phyloP scores from a whole-genome alignment of 2,329 filamentous ascomycete species.

The Phaeophleospora eucalypticola region DNA sequence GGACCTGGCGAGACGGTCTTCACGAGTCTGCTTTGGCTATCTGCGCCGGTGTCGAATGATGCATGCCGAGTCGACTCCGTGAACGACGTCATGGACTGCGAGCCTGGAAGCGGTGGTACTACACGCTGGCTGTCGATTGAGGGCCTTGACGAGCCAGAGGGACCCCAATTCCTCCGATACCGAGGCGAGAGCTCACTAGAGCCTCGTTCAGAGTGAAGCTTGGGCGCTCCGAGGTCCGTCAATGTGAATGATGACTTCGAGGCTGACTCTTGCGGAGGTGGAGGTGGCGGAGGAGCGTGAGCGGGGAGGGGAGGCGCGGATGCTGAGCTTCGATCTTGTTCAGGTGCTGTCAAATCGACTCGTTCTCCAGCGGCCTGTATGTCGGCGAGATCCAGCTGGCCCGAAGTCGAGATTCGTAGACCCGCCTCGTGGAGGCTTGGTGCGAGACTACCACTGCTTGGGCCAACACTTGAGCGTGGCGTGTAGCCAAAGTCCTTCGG shows the following conservation, averaged over 20 bases:
- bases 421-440: slow-evolving; percentile 20
- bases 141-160: slow-evolving; percentile 29
- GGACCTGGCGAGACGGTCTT: slow-evolving; percentile 28
- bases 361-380: slow-evolving; percentile 29
- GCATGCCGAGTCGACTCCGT: slow-evolving; percentile 26
- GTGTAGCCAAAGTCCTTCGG: slow-evolving; percentile 41
- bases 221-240: slow-evolving; percentile 22
- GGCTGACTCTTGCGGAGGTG: slow-evolving; percentile 24
- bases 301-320: slow-evolving; percentile 40
- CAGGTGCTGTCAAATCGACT: slow-evolving; percentile 12
- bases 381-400: slow-evolving; percentile 35
- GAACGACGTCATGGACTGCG: slow-evolving; percentile 35
- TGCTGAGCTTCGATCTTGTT: slow-evolving; percentile 8
- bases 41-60: slow-evolving; percentile 25
- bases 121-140: slow-evolving; percentile 31
- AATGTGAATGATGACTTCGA: slow-evolving; percentile 18
- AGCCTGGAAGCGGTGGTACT: slow-evolving; percentile 23
- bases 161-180: slow-evolving; percentile 26
- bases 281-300: slow-evolving; percentile 46
- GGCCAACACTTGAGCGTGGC: slow-evolving; percentile 28
- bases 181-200: slow-evolving; percentile 30
- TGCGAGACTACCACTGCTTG: slow-evolving; percentile 23
- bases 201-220: slow-evolving; percentile 23
- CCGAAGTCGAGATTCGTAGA: slow-evolving; percentile 29
- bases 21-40: slow-evolving; percentile 19